These are phyloP conservation scores for Chrysoporthe austroafricana DNA, from an alignment of 2,329 filamentous ascomycete genomes.

Conservation along the genomic window DNA sequence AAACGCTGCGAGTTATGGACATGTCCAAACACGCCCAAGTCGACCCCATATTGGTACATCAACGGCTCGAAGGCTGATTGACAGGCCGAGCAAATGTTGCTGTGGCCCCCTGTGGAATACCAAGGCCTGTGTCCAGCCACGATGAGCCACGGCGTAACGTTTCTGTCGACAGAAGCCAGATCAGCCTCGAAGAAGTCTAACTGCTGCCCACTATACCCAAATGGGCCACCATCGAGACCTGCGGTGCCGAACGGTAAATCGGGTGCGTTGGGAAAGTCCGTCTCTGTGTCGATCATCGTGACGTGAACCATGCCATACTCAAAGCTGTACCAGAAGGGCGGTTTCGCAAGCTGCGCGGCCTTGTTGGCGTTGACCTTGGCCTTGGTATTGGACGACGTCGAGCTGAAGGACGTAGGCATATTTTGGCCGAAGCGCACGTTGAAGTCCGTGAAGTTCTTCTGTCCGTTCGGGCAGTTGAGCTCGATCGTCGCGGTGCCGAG, in stretches of 20 bases:
- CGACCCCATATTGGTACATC: constrained; percentile 60
- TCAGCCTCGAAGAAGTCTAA: constrained; percentile 59
- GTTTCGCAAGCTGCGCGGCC: constrained; percentile 50
- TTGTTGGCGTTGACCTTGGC: constrained; percentile 50
- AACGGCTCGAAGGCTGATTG: constrained; percentile 57
- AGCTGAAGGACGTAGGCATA: constrained; percentile 56
- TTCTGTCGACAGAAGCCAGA: constrained; percentile 58
- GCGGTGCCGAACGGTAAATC: constrained; percentile 47
- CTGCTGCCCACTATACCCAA: constrained; percentile 53
- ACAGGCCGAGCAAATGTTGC: constrained; percentile 47
- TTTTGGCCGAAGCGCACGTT: constrained; percentile 57
- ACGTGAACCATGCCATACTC: constrained; percentile 62
- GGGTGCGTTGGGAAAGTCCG: constrained; percentile 56
- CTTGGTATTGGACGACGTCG: constrained; percentile 46
- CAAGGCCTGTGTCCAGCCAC: constrained; percentile 49
- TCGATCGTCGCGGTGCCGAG: constrained; percentile 32
- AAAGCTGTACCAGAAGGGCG: constrained; percentile 64
- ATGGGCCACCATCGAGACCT: constrained; percentile 51
- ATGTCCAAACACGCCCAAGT: constrained; percentile 60
- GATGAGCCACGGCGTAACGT: constrained; percentile 57
- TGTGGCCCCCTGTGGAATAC: constrained; percentile 46
- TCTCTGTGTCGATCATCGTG: constrained; percentile 60
- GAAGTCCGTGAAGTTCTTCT: constrained; percentile 65
- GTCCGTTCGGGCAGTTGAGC: constrained; percentile 51
- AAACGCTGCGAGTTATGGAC: constrained; percentile 63